Evolutionary conservation across 2,329 filamentous ascomycete species (phyloP).

Genomic region (Xylariaceae sp.): DNA sequence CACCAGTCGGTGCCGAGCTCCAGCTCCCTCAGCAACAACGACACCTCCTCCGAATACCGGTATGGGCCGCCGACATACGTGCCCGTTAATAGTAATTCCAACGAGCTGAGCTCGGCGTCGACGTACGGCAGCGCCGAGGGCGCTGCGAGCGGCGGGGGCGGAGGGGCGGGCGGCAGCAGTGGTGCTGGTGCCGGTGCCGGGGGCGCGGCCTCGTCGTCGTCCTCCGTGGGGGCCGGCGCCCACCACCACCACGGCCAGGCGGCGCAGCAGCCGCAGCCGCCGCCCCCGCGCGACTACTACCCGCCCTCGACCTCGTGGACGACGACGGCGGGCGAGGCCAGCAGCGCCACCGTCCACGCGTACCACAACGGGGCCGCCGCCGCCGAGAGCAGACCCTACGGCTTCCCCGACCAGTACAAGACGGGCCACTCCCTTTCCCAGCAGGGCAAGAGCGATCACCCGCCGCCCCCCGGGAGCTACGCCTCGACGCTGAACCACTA

Average conservation of each 20-base stretch:
- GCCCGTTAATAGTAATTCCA: slow-evolving; percentile 37
- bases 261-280: slow-evolving; percentile 23
- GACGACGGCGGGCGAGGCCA: slow-evolving; percentile 51
- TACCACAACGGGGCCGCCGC: slow-evolving; percentile 45
- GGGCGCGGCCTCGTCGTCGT: slow-evolving; percentile 18
- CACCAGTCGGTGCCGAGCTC: slow-evolving; percentile 57
- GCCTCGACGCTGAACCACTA: slow-evolving; percentile 58
- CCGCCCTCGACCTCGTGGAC: slow-evolving; percentile 56
- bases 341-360: slow-evolving; percentile 43
- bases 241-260: slow-evolving; percentile 15
- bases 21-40: slow-evolving; percentile 52
- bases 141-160: slow-evolving; percentile 13
- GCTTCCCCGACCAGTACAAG: slow-evolving; percentile 54
- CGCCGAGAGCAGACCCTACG: slow-evolving; percentile 50
- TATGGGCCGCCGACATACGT: slow-evolving; percentile 52
- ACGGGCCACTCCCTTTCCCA: slow-evolving; percentile 40
- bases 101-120: slow-evolving; percentile 42
- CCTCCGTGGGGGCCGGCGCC: slow-evolving; percentile 16
- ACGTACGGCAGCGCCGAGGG: slow-evolving; percentile 30
- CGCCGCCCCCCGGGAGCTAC: slow-evolving; percentile 46
- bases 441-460: slow-evolving; percentile 39
- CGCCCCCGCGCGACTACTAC: slow-evolving; percentile 55
- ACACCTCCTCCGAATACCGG: slow-evolving; percentile 57
- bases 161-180: slow-evolving; percentile 5
- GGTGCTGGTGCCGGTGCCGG: slow-evolving; percentile 10